phyloP scores from a whole-genome alignment of 2,329 filamentous ascomycete genomes.

The Coniochaeta ligniaria region DNA sequence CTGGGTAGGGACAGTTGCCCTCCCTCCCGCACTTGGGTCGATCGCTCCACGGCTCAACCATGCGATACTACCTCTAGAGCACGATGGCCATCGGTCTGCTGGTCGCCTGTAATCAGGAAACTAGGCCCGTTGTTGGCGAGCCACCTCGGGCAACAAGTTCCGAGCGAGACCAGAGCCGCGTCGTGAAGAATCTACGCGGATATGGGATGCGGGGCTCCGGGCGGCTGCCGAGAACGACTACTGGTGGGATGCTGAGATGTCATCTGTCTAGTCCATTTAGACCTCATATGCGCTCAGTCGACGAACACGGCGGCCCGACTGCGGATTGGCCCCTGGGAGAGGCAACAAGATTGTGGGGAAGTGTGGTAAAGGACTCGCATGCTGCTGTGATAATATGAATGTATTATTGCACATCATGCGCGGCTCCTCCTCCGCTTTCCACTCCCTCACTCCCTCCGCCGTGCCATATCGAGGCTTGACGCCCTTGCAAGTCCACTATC shows the following conservation, averaged over 20 bases:
- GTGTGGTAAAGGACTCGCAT: not conserved
- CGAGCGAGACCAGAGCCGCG: constrained; percentile 15
- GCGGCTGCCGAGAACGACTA: constrained; percentile 9
- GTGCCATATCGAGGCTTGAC: not conserved
- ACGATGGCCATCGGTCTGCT: not conserved
- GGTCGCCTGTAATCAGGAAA: constrained; percentile 23
- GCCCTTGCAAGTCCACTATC: not conserved
- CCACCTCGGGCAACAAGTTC: constrained; percentile 20
- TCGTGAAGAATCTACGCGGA: constrained; percentile 11
- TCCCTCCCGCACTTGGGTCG: constrained; percentile 1
- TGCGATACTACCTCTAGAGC: not conserved
- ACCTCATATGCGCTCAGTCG: constrained; percentile 11
- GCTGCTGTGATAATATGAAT: not conserved
- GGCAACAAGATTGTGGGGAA: constrained; percentile 1
- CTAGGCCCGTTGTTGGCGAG: constrained; percentile 21
- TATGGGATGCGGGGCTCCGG: constrained; percentile 14
- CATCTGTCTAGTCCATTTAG: constrained; percentile 15
- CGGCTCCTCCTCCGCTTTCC: constrained; percentile 6
- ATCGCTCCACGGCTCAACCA: not conserved
- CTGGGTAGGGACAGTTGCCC: not conserved
- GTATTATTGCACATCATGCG: constrained; percentile 16
- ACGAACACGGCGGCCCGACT: constrained; percentile 9
- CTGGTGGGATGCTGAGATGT: constrained; percentile 12
- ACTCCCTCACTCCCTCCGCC: constrained; percentile 3
- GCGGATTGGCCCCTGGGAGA: constrained; percentile 9